phyloP scores from a whole-genome alignment of 1,284 basidiomycete species.

The Rhodotorula sp. region DNA sequence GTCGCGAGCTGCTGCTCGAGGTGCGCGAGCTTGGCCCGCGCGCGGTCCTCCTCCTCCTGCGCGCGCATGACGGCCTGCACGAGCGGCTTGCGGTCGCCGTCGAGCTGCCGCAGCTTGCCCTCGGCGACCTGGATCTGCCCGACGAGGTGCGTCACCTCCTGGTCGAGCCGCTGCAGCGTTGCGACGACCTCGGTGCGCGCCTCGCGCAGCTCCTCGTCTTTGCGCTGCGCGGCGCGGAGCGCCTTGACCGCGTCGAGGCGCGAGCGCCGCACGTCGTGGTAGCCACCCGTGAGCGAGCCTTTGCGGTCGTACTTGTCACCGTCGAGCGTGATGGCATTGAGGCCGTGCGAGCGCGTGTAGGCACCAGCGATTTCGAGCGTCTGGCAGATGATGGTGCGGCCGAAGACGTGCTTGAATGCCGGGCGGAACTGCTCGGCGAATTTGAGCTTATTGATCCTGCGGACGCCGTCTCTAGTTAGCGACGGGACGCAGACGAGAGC shows the following conservation, averaged over 20 bases:
- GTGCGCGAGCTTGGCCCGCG: conserved; percentile 63
- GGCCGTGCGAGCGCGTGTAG: conserved; percentile 89
- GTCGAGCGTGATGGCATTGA: conserved; percentile 96
- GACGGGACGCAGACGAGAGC: neutral
- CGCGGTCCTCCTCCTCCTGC: conserved; percentile 69
- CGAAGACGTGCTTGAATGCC: conserved; percentile 98
- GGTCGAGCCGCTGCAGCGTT: conserved; percentile 72
- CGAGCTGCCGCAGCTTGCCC: conserved; percentile 58
- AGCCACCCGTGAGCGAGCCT: conserved; percentile 92
- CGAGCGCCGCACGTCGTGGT: conserved; percentile 86
- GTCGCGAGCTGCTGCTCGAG: conserved; percentile 71
- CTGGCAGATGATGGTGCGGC: conserved; percentile 91
- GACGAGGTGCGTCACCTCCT: conserved; percentile 76
- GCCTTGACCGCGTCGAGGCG: conserved; percentile 83
- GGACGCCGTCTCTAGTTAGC: neutral
- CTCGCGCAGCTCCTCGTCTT: conserved; percentile 67
- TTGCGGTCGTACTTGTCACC: conserved; percentile 98
- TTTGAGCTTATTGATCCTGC: conserved; percentile 66
- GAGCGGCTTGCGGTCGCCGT: conserved; percentile 57
- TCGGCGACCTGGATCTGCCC: conserved; percentile 73
- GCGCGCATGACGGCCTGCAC: conserved; percentile 66
- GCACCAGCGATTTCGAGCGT: conserved; percentile 89
- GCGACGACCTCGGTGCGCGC: conserved; percentile 72
- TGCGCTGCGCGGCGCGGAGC: conserved; percentile 73
- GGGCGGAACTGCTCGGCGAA: conserved; percentile 72